A percentile compares a stretch with the other conserved stretches of the same genome.
phyloP scores from a whole-genome alignment of 208 protist genomes.

The Crithidia expoeki region DNA sequence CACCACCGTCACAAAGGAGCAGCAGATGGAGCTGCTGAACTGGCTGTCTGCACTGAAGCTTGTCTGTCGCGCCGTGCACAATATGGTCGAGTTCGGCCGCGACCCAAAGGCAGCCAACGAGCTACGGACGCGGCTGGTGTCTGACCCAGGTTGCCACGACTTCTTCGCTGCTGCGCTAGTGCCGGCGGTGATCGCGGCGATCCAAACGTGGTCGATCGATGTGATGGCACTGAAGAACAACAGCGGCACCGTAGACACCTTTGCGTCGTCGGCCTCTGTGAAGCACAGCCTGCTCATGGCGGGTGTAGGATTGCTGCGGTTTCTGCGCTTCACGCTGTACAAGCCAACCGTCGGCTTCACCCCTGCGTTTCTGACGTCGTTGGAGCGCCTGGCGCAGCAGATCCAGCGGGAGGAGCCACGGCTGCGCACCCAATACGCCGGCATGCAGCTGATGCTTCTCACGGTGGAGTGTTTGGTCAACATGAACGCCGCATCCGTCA shows the following conservation, averaged over 20 bases:
- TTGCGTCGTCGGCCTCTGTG: constrained; percentile 29
- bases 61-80: constrained; percentile 62
- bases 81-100: constrained; percentile 78
- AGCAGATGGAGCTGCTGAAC: constrained; percentile 64
- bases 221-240: background rate
- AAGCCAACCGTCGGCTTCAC: constrained; percentile 30
- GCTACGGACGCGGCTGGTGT: constrained; percentile 49
- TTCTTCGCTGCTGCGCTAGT: constrained; percentile 64
- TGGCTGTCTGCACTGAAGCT: constrained; percentile 73
- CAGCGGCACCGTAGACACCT: background rate
- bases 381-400: constrained; percentile 51
- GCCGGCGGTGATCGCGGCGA: constrained; percentile 61
- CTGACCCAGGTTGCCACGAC: constrained; percentile 37
- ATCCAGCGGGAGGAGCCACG: constrained; percentile 50
- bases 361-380: constrained; percentile 41
- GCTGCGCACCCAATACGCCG: constrained; percentile 61
- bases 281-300: constrained; percentile 40
- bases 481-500: constrained; percentile 58
- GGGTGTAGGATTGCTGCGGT: constrained; percentile 58
- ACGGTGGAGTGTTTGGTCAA: constrained; percentile 75
- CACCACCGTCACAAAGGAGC: constrained; percentile 33
- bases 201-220: constrained; percentile 57
- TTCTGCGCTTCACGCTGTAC: constrained; percentile 76
- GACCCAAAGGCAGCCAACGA: constrained; percentile 30
- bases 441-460: constrained; percentile 77